Base-by-base conservation (phyloP, 2,329 filamentous ascomycete species). In the Aspergillus neotritici region DNA sequence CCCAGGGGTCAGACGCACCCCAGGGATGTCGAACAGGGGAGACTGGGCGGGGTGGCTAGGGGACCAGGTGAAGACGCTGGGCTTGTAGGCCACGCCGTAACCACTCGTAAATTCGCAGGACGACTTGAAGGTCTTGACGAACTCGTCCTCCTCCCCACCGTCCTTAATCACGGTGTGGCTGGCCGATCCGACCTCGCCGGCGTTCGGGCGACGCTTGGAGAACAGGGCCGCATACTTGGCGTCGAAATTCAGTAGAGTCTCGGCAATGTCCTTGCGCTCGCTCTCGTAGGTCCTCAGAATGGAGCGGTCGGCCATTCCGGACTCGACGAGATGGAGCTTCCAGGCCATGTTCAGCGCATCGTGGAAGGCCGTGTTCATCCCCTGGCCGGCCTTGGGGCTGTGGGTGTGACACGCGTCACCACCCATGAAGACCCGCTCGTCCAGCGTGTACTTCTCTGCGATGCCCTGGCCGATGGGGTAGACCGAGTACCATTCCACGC, bases 301-400 rank as follows among this genome's bases (percentile, higher is more conserved):
- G 3, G 79, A 78, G 48, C 86, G 83, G 25, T 82, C 70, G 1
- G 88, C 87, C 53, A 94, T 87, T 10, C 88, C 88, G 17, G 77
- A 76, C 62, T 95, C 89, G 8, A 96, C 91, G 30, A 86, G 82
- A 62, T 95, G 90, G 40, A 96, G 86, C 72, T 97, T 97, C 90
- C 90, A 97, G 6, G 90, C 90, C 32, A 97, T 74, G 65, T 96
- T 97, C 47, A 88, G 79, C 1, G 88, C 88, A 56, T 76, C 73
- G 37, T 76, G 65, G 66, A 78, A 77, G 15, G 78, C 73, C 51
- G 77, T 79, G 67, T 79, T 79, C 76, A 78, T 82, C 44, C 79
- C 79, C 56, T 83, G 79, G 12, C 79, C 79, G 11, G 79, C 79
- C 64, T 83, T 83, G 42, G 79, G 79, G 52, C 70, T 73, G 62